A percentile compares a stretch with the other conserved stretches of the same genome.
phyloP scores from a whole-genome alignment of 2,329 filamentous ascomycete species.

The Ophioceras dolichostomum region DNA sequence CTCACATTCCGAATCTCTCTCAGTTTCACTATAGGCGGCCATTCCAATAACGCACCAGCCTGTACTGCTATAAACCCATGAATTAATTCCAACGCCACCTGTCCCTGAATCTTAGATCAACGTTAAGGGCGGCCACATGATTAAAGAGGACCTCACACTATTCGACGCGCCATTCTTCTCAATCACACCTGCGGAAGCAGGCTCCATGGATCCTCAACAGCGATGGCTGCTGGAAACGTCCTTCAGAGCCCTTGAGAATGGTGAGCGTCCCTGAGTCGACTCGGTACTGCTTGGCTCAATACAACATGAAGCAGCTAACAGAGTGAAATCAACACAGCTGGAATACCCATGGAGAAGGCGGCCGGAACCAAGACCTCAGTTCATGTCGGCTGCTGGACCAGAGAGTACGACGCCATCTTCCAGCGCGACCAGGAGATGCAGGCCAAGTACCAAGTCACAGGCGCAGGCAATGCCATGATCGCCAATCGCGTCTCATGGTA shows the following conservation, averaged over 20 bases:
- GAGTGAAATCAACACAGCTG: conserved; percentile 8
- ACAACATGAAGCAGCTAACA: too few relatives aligned
- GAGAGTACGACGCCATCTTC: conserved; percentile 11
- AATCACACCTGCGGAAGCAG: conserved; percentile 17
- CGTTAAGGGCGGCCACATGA: conserved; percentile 13
- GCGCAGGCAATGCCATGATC: conserved; percentile 14
- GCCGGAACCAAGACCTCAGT: conserved; percentile 16
- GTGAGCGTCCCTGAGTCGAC: not conserved
- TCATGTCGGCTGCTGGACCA: conserved; percentile 18
- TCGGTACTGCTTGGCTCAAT: not conserved
- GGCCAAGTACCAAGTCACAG: conserved; percentile 12
- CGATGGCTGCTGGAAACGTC: conserved; percentile 19
- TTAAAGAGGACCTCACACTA: conserved; percentile 18
- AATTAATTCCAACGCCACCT: too few relatives aligned
- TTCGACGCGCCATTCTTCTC: conserved; percentile 24
- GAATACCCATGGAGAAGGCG: conserved; percentile 13
- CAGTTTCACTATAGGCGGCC: too few relatives aligned
- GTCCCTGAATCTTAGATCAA: too few relatives aligned
- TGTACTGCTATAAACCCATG: too few relatives aligned
- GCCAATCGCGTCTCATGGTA: conserved; percentile 22
- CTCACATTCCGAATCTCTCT: too few relatives aligned
- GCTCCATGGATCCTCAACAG: conserved; percentile 20
- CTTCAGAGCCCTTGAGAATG: conserved; percentile 21
- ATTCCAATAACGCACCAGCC: too few relatives aligned
- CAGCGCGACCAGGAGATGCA: conserved; percentile 12